phyloP scores from a whole-genome alignment of 139 green algal genomes.

The Picochlorum sp. region DNA sequence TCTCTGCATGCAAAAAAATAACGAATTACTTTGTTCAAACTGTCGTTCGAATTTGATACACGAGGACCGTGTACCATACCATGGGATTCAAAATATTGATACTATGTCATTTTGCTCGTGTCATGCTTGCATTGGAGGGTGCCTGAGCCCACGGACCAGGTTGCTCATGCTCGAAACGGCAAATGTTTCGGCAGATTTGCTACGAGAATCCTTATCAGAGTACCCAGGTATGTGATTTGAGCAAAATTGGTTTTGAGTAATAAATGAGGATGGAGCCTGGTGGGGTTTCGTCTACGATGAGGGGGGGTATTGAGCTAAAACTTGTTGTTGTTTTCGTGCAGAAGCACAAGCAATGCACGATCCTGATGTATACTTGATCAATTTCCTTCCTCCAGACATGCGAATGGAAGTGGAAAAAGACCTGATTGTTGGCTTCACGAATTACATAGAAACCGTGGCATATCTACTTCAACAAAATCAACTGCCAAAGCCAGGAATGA shows the following conservation, averaged over 20 bases:
- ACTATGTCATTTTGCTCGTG: constrained; percentile 10
- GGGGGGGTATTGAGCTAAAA: too few relatives aligned
- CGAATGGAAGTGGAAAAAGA: constrained; percentile 19
- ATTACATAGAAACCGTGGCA: constrained; percentile 12
- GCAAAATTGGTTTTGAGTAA: background rate
- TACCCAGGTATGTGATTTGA: constrained; percentile 11
- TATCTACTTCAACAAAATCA: constrained; percentile 20
- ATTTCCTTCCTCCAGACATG: constrained; percentile 24
- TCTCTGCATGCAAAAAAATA: too few relatives aligned
- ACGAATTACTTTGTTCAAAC: too few relatives aligned
- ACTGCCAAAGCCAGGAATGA: constrained; percentile 26
- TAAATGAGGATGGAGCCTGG: too few relatives aligned
- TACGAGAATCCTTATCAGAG: constrained; percentile 15
- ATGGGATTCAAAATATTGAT: too few relatives aligned
- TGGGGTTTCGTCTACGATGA: too few relatives aligned
- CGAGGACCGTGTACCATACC: too few relatives aligned
- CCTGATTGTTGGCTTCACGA: constrained; percentile 20
- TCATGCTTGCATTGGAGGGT: constrained; percentile 16
- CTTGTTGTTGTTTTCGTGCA: background rate
- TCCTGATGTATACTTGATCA: constrained; percentile 23
- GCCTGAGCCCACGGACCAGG: constrained; percentile 15
- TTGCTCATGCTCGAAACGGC: constrained; percentile 8
- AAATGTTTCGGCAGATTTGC: constrained; percentile 6
- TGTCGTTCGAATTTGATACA: too few relatives aligned
- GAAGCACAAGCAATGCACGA: constrained; percentile 12